phyloP scores from a whole-genome alignment of 768 basidiomycete genomes.

The Boletus vermiculosoides region DNA sequence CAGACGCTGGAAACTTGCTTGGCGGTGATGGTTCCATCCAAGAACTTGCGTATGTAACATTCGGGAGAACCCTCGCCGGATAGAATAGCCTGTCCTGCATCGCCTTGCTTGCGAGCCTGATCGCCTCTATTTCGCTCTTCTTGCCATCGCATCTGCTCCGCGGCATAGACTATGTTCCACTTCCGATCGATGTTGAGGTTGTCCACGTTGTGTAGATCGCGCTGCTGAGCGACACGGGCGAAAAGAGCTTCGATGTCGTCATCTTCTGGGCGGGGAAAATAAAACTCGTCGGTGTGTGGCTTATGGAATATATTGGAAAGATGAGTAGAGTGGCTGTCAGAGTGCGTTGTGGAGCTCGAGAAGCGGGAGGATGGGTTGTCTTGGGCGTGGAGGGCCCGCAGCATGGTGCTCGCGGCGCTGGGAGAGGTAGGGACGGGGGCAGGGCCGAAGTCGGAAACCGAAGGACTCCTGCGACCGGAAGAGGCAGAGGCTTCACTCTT shows the following conservation, averaged over 20 bases:
- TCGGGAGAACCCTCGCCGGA: constrained; percentile 76
- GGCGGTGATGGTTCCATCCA: constrained; percentile 80
- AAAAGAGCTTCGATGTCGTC: constrained; percentile 81
- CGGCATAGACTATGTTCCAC: constrained; percentile 86
- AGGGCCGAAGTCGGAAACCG: constrained; percentile 53
- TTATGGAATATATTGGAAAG: constrained; percentile 56
- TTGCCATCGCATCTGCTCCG: constrained; percentile 77
- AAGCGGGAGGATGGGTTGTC: constrained; percentile 63
- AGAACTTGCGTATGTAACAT: constrained; percentile 90
- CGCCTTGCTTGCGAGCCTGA: constrained; percentile 57
- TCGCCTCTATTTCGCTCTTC: constrained; percentile 66
- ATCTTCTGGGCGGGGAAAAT: constrained; percentile 76
- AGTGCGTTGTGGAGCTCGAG: constrained; percentile 41
- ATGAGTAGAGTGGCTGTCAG: constrained; percentile 43
- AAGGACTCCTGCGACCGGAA: constrained; percentile 49
- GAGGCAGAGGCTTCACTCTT: constrained; percentile 58
- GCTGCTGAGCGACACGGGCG: constrained; percentile 67
- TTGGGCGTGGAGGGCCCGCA: constrained; percentile 55
- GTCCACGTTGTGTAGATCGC: constrained; percentile 61
- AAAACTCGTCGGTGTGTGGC: constrained; percentile 56
- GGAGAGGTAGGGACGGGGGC: constrained; percentile 35
- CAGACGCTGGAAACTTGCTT: constrained; percentile 76
- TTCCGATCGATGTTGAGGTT: constrained; percentile 76
- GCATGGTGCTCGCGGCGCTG: constrained; percentile 34
- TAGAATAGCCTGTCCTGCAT: constrained; percentile 51